Evolutionary conservation across 140 eudicot species (phyloP).

Genomic region (Senecio squalidus): DNA sequence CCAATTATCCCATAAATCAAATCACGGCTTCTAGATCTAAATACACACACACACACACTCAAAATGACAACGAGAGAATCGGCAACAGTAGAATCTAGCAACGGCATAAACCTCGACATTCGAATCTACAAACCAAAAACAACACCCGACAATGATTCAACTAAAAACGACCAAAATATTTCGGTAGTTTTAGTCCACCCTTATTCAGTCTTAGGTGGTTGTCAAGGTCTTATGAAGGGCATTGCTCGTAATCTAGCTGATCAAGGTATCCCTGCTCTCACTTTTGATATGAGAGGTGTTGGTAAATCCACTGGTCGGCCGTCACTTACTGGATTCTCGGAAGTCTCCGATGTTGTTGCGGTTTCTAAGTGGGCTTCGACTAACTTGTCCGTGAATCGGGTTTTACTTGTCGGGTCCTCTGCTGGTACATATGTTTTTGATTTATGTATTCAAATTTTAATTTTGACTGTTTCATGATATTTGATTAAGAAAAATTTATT

Average conservation of each 20-base stretch:
- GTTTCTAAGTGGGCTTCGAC: slow-evolving; percentile 51
- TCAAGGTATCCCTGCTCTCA: slow-evolving; percentile 46
- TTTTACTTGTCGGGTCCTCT: slow-evolving; percentile 75
- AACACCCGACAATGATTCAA: slow-evolving; percentile 6
- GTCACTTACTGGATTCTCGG: slow-evolving; percentile 69
- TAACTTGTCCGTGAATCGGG: slow-evolving; percentile 34
- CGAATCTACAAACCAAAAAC: slow-evolving; percentile 41
- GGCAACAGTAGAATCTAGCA: slow-evolving; percentile 42
- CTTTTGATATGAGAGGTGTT: slow-evolving; percentile 84
- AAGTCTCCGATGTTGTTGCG: slow-evolving; percentile 61
- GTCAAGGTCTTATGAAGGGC: slow-evolving; percentile 78
- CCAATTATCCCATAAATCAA: too few relatives aligned
- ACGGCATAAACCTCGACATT: slow-evolving; percentile 44
- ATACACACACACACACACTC: background rate
- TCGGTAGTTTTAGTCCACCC: slow-evolving; percentile 81
- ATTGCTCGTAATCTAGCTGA: slow-evolving; percentile 67
- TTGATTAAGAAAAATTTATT: too few relatives aligned
- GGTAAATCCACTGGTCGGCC: slow-evolving; percentile 79
- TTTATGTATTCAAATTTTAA: background rate
- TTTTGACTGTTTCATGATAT: background rate
- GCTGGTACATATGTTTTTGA: slow-evolving; percentile 44
- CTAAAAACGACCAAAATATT: slow-evolving; percentile 16
- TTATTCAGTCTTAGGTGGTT: slow-evolving; percentile 81
- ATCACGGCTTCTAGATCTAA: slow-evolving; percentile 21
- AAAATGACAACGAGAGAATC: slow-evolving; percentile 44